These are phyloP conservation scores for Saccharomycopsis selenospora DNA, from an alignment of 805 yeast genomes.

Conservation along the genomic window DNA sequence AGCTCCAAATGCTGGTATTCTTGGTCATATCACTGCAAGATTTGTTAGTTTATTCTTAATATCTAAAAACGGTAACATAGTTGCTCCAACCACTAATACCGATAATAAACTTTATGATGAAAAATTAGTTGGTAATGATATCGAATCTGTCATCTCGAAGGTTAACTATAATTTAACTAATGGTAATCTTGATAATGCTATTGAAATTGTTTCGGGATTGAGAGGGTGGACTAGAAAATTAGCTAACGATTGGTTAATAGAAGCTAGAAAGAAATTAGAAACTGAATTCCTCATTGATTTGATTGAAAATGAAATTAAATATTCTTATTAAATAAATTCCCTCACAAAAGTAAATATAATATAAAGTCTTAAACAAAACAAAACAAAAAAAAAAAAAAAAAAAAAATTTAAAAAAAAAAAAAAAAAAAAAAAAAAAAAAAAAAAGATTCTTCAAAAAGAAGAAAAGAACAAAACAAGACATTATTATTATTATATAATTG, in stretches of 20 bases:
- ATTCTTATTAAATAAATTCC: slow-evolving; percentile 31
- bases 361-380: too few species aligned
- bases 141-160: slow-evolving; percentile 83
- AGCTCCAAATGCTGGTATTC: slow-evolving; percentile 92
- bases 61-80: slow-evolving; percentile 55
- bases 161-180: slow-evolving; percentile 67
- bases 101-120: slow-evolving; percentile 19
- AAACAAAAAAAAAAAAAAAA: too few species aligned
- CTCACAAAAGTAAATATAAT: too few species aligned
- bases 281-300: slow-evolving; percentile 70
- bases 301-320: slow-evolving; percentile 58
- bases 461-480: too few species aligned
- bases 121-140: slow-evolving; percentile 55
- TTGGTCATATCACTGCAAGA: slow-evolving; percentile 82
- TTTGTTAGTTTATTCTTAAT: slow-evolving; percentile 69
- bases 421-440: too few species aligned
- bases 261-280: slow-evolving; percentile 85
- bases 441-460: too few species aligned
- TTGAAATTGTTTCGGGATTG: slow-evolving; percentile 81
- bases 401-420: too few species aligned
- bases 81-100: slow-evolving; percentile 36
- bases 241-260: slow-evolving; percentile 86
- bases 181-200: slow-evolving; percentile 79
- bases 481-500: too few species aligned
- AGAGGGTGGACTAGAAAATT: slow-evolving; percentile 90